phyloP scores from a whole-genome alignment of 495 filamentous ascomycete species.

The Talaromyces liani region DNA sequence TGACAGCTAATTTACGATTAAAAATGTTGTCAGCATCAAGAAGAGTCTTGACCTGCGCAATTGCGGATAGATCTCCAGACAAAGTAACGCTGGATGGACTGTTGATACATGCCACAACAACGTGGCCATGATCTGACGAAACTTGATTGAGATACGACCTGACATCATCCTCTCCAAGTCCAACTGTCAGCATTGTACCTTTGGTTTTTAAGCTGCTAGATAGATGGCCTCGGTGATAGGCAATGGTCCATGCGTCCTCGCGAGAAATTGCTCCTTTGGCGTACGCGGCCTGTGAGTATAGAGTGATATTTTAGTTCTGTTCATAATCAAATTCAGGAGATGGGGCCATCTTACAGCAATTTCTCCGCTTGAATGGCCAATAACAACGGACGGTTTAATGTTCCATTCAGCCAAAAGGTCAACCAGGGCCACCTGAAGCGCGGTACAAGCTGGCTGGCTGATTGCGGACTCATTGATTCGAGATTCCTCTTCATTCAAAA shows the following conservation, averaged over 20 bases:
- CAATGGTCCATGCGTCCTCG: neutral
- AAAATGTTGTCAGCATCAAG: neutral
- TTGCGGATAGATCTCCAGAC: conserved; percentile 16
- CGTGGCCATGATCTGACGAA: neutral
- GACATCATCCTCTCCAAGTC: neutral
- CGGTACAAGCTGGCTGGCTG: neutral
- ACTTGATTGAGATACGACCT: neutral
- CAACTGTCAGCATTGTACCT: neutral
- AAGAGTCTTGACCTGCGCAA: conserved; percentile 7
- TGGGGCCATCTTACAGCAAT: neutral
- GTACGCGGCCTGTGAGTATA: neutral
- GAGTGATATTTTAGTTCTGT: neutral
- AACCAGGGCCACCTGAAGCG: neutral
- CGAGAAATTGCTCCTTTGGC: neutral
- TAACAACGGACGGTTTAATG: neutral
- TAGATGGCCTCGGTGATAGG: neutral
- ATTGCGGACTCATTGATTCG: neutral
- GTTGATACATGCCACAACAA: conserved; percentile 22
- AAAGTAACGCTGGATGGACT: conserved; percentile 23
- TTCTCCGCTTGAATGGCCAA: neutral
- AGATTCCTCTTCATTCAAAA: neutral
- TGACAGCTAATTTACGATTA: neutral
- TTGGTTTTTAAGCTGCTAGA: neutral
- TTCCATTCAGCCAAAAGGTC: neutral
- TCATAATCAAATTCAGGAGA: neutral